Evolutionary conservation across 164 flowering plant species (phyloP), one percentile per base, ranked within the genome.

Genomic region (Buxus sempervirens): DNA sequence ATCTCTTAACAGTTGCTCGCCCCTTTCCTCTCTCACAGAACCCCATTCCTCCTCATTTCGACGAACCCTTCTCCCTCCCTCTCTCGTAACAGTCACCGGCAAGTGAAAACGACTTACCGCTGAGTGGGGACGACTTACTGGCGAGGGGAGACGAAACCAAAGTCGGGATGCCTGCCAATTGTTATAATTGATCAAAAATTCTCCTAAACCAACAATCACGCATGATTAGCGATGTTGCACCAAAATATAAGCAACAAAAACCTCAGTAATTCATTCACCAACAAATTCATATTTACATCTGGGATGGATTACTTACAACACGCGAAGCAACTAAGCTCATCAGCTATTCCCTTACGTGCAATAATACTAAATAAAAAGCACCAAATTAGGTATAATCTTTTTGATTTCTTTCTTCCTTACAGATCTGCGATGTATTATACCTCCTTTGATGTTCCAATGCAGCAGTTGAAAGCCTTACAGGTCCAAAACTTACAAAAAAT

Each of bases 161-260:
- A 63, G 71, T 67, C 70, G 81, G 81, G 72, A 75, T 73, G 71
- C 70, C 72, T 72, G 73, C 65, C 66, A 75, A 73, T 75, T 58
- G 65, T 45, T 48, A 57, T 45, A 54, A 77, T 59, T 59, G 58
- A 63, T 66, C 21, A 60, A 45, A 8, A 56, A 51, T 67, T 63
- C 63, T 70, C 1, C 4, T n/a, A 22, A 64, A 21, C 48, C 27
- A 49, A 23, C 62, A 20, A 51, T 41, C 53, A 14, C 26, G 18
- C 54, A 68, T 21, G 22, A 28, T 62, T 15, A 58, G 24, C 25
- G 38, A 45, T 26, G 21, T 25, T 7, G 14, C n/a, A 62, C 12
- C 25, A n/a, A 49, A 67, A 57, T 32, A n/a, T 70, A 62, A 67
- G 23, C 49, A 54, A 48, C 32, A 38, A 54, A 45, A 70, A 60